A percentile compares a stretch with the other conserved stretches of the same genome.
phyloP scores from a whole-genome alignment of 306 rosid species.

The Parietaria judaica region DNA sequence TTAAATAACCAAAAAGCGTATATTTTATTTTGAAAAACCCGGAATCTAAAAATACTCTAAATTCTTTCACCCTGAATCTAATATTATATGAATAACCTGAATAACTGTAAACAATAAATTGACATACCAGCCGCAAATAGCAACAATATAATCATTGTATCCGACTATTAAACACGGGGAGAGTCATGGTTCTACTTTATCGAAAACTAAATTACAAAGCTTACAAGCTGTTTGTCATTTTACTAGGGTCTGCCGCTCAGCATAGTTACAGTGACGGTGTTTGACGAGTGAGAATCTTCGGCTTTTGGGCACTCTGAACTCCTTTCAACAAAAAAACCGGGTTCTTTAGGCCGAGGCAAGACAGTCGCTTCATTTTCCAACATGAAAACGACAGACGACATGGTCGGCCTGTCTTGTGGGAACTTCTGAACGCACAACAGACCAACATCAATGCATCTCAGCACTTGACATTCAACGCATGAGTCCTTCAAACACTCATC shows the following conservation, averaged over 20 bases:
- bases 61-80: no score
- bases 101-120: no score
- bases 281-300: not conserved
- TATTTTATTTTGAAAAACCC: no score
- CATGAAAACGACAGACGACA: constrained; percentile 19
- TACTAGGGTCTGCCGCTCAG: not conserved
- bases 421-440: constrained; percentile 42
- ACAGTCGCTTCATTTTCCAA: constrained; percentile 11
- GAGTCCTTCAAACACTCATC: constrained; percentile 17
- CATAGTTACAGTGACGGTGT: not conserved
- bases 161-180: no score
- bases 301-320: not conserved
- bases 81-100: no score
- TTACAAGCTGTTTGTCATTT: no score
- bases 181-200: no score
- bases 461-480: constrained; percentile 11
- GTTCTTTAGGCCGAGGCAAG: constrained; percentile 18
- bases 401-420: constrained; percentile 15
- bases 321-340: constrained; percentile 24
- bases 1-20: no score
- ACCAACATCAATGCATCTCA: constrained; percentile 43
- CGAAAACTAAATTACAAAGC: no score
- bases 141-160: no score
- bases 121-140: no score
- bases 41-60: no score